Percentiles rank a stretch among this genome's conserved stretches.
phyloP scores from a whole-genome alignment of 495 filamentous ascomycete species.

The Glonium stellatum region DNA sequence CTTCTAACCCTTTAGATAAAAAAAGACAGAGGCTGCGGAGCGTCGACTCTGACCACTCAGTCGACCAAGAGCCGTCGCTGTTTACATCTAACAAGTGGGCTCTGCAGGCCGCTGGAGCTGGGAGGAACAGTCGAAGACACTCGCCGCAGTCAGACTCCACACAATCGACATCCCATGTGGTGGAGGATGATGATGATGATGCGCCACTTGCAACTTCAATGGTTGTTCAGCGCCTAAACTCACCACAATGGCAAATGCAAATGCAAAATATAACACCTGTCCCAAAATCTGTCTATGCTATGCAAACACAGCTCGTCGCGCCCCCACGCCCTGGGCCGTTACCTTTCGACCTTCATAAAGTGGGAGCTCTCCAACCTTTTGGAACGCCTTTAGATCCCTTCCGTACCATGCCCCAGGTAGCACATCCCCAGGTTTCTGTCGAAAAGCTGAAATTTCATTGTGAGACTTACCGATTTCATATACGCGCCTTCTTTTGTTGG shows the following conservation, averaged over 20 bases:
- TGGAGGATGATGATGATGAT: too few relatives aligned
- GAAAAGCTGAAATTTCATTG: slow-evolving; percentile 28
- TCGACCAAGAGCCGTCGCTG: background rate
- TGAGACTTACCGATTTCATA: slow-evolving; percentile 1
- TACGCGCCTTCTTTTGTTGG: too few relatives aligned
- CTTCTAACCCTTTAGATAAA: background rate
- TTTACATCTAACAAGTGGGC: background rate
- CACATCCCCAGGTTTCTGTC: slow-evolving; percentile 19
- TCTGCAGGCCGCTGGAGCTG: too few relatives aligned
- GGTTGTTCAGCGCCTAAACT: too few relatives aligned
- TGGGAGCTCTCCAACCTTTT: background rate
- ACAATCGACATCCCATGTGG: background rate
- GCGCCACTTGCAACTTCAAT: background rate
- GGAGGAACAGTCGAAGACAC: background rate
- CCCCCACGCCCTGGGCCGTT: background rate
- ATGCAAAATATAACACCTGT: background rate
- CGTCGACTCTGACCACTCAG: background rate
- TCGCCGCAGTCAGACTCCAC: background rate
- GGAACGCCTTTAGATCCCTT: slow-evolving; percentile 26
- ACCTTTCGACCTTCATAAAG: background rate
- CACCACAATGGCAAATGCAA: too few relatives aligned
- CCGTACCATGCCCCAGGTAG: slow-evolving; percentile 15
- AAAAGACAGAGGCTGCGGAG: background rate
- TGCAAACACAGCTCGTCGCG: background rate
- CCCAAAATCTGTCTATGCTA: background rate